Evolutionary conservation across 1,284 basidiomycete species (phyloP).

Genomic region (Anthracocystis walkeri): DNA sequence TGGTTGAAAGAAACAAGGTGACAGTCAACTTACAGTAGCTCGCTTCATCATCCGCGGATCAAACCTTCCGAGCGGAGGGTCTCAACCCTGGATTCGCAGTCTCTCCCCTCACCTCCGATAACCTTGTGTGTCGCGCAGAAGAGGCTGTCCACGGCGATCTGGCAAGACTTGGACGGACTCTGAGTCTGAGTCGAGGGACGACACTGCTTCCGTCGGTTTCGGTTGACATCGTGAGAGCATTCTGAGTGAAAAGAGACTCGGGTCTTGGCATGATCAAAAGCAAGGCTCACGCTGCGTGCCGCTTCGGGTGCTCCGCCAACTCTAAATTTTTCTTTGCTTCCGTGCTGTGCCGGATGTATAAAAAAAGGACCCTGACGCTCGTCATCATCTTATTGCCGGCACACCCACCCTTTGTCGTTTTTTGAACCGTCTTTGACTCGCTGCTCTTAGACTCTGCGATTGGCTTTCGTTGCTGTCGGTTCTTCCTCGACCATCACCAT

Average conservation of each 20-base stretch:
- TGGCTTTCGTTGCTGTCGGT: background rate
- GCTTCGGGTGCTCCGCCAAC: constrained; percentile 14
- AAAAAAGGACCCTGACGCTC: constrained; percentile 8
- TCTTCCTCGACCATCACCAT: background rate
- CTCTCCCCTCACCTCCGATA: background rate
- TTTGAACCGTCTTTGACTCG: background rate
- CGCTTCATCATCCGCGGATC: constrained; percentile 14
- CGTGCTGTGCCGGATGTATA: background rate
- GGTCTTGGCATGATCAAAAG: constrained; percentile 3
- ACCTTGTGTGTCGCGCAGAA: background rate
- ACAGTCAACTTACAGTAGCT: background rate
- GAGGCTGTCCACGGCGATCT: background rate
- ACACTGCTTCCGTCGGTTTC: background rate
- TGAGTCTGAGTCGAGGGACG: background rate
- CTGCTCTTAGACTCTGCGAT: background rate
- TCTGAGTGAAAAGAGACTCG: background rate
- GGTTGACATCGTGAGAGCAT: background rate
- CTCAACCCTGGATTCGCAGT: too few species aligned
- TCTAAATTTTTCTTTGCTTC: background rate
- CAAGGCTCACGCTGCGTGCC: background rate
- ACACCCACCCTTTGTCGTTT: background rate
- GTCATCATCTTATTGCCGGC: constrained; percentile 2
- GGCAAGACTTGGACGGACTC: background rate
- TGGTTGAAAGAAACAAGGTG: background rate
- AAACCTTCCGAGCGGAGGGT: constrained; percentile 1